A percentile compares a stretch with the other conserved stretches of the same genome.
Evolutionary conservation across 768 basidiomycete species (phyloP).

Genomic region (Dendrothele bispora): DNA sequence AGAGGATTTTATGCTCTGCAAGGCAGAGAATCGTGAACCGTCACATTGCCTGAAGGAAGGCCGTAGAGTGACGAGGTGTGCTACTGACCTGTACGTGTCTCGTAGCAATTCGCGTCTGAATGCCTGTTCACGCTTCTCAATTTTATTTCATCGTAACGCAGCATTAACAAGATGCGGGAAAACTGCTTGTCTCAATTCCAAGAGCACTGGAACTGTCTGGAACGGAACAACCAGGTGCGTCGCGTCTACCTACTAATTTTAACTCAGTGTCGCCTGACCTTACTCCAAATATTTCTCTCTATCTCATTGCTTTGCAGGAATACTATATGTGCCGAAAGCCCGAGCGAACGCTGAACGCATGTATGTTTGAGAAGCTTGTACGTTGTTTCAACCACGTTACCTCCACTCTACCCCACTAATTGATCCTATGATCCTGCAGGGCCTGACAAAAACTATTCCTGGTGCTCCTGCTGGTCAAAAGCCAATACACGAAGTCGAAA

Average conservation of each 20-base stretch:
- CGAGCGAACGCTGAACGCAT: constrained; percentile 85
- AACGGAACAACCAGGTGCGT: constrained; percentile 90
- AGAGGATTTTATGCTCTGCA: constrained; percentile 99
- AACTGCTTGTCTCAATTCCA: constrained; percentile 87
- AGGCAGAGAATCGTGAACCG: constrained; percentile 86
- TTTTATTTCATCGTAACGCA: constrained; percentile 26
- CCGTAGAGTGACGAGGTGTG: constrained; percentile 91
- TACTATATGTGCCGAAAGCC: constrained; percentile 87
- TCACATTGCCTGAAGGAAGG: constrained; percentile 96
- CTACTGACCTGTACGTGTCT: constrained; percentile 80
- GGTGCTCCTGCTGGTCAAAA: constrained; percentile 79
- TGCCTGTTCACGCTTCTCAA: neutral
- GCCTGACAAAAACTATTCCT: constrained; percentile 88
- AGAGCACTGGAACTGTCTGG: constrained; percentile 92
- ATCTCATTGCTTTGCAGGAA: constrained; percentile 51
- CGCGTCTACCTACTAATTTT: neutral
- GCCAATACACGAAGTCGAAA: constrained; percentile 87
- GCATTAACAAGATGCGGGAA: constrained; percentile 91
- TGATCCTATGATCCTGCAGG: constrained; percentile 46
- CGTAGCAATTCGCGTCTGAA: neutral
- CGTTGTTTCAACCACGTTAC: constrained; percentile 29
- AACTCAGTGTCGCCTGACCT: neutral
- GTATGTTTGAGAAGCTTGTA: constrained; percentile 96
- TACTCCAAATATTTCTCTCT: neutral
- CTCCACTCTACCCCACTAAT: neutral